Conservation (phyloP, 1,139 yeast genomes). For the Hansenula anomala region DNA sequence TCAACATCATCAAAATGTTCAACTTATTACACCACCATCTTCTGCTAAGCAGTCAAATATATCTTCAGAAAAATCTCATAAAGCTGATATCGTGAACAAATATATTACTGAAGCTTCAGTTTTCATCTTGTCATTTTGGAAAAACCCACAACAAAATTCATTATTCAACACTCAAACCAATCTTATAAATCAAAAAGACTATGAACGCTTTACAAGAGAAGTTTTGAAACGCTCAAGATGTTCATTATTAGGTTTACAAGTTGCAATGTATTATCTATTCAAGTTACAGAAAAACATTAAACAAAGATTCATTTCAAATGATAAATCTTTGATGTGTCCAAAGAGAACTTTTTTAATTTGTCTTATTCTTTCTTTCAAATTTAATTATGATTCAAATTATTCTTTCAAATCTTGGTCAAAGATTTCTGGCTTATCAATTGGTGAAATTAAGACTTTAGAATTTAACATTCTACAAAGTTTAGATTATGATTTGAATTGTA, state of each 20-base stretch:
- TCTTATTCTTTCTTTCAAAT: conserved; percentile 66
- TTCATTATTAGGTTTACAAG: conserved; percentile 59
- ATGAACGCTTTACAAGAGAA: conserved; percentile 47
- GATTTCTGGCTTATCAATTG: conserved; percentile 57
- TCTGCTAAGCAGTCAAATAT: neutral
- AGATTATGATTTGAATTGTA: conserved; percentile 52
- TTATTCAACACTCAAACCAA: conserved; percentile 1
- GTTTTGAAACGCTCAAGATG: conserved; percentile 66
- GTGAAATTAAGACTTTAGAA: conserved; percentile 50
- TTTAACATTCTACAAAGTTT: conserved; percentile 46
- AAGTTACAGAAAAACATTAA: conserved; percentile 33
- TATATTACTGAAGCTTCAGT: conserved; percentile 12
- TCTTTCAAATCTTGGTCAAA: conserved; percentile 72
- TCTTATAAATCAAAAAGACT: conserved; percentile 3
- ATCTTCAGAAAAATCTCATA: neutral
- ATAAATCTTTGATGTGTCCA: conserved; percentile 38
- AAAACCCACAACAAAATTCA: conserved; percentile 3
- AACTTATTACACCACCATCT: conserved; percentile 1
- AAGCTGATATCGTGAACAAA: conserved; percentile 4
- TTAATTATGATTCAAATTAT: conserved; percentile 68
- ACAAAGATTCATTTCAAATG: neutral
- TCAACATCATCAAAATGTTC: neutral
- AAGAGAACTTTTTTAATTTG: conserved; percentile 64
- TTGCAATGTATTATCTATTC: conserved; percentile 59
- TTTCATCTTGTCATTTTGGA: conserved; percentile 15